A percentile compares a stretch with the other conserved stretches of the same genome.
Conservation (phyloP, 352 stramenopile genomes). For the Pythium biforme region DNA sequence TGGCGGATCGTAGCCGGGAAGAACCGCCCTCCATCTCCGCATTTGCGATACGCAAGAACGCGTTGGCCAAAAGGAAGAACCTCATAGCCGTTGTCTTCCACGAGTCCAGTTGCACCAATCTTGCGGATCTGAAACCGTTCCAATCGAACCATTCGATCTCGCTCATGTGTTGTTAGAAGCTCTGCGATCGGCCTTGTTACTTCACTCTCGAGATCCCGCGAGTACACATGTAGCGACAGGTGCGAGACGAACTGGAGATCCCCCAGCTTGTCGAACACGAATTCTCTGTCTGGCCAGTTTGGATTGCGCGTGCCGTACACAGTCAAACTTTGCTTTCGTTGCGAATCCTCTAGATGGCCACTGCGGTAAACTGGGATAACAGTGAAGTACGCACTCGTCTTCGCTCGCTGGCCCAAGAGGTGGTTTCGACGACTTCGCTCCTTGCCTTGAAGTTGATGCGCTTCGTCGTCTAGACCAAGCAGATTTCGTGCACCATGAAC, state of each 20-base stretch:
- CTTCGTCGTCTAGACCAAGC: conserved; percentile 19
- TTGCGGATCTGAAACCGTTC: conserved; percentile 55
- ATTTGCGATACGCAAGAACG: conserved; percentile 62
- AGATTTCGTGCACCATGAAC: conserved; percentile 44
- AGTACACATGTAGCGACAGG: conserved; percentile 70
- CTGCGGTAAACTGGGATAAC: conserved; percentile 52
- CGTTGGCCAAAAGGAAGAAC: conserved; percentile 58
- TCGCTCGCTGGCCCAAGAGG: conserved; percentile 15
- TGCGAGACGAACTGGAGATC: conserved; percentile 54
- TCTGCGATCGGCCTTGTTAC: conserved; percentile 29
- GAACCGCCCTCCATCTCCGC: conserved; percentile 52
- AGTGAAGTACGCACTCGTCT: conserved; percentile 66
- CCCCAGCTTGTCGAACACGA: conserved; percentile 58
- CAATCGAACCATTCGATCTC: conserved; percentile 32
- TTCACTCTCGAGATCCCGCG: conserved; percentile 44
- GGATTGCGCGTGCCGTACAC: conserved; percentile 64
- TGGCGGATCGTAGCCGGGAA: conserved; percentile 52
- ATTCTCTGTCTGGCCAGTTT: conserved; percentile 59
- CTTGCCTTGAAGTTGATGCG: neutral
- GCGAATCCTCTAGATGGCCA: conserved; percentile 38
- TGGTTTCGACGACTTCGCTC: conserved; percentile 8
- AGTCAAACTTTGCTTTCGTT: conserved; percentile 60
- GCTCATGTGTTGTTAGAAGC: conserved; percentile 40
- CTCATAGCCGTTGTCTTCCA: conserved; percentile 49
- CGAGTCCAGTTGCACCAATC: conserved; percentile 43